phyloP scores from a whole-genome alignment of 148 eudicot genomes.

The Rhododendron kiyosumense region DNA sequence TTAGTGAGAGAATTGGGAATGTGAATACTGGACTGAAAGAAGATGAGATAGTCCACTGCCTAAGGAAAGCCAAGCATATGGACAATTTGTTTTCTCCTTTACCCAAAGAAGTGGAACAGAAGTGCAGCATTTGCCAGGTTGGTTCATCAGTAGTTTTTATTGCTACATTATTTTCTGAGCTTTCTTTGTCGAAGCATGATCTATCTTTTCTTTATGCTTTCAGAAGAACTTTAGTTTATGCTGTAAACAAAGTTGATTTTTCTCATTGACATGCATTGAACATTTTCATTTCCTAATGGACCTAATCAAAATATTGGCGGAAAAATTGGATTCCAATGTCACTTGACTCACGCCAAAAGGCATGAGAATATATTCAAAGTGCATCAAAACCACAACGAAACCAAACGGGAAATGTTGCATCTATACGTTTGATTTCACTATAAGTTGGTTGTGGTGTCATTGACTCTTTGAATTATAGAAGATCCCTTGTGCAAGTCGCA shows the following conservation, averaged over 20 bases:
- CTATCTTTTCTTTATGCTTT: not conserved
- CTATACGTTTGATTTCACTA: not conserved
- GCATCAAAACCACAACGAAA: not conserved
- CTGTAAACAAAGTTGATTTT: not conserved
- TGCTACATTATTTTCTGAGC: not conserved
- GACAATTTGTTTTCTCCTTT: slow-evolving; percentile 29
- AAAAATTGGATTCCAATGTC: not conserved
- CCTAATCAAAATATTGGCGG: not conserved
- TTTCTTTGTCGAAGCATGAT: not conserved
- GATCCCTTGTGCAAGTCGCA: not conserved
- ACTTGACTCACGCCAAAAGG: not conserved
- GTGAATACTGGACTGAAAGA: slow-evolving; percentile 84
- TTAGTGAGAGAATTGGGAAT: slow-evolving; percentile 83
- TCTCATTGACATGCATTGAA: not conserved
- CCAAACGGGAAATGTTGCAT: not conserved
- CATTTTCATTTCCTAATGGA: not conserved
- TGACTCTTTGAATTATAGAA: not conserved
- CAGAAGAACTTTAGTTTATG: not conserved
- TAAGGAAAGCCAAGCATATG: slow-evolving; percentile 53
- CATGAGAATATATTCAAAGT: not conserved
- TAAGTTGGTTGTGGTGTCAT: not conserved
- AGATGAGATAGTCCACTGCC: slow-evolving; percentile 68
- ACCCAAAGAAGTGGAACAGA: slow-evolving; percentile 37
- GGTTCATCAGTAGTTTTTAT: slow-evolving; percentile 3
- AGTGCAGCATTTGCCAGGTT: slow-evolving; percentile 91